Evolutionary conservation across 2,329 filamentous ascomycete species (phyloP).

Genomic region (Plenodomus lindquistii): DNA sequence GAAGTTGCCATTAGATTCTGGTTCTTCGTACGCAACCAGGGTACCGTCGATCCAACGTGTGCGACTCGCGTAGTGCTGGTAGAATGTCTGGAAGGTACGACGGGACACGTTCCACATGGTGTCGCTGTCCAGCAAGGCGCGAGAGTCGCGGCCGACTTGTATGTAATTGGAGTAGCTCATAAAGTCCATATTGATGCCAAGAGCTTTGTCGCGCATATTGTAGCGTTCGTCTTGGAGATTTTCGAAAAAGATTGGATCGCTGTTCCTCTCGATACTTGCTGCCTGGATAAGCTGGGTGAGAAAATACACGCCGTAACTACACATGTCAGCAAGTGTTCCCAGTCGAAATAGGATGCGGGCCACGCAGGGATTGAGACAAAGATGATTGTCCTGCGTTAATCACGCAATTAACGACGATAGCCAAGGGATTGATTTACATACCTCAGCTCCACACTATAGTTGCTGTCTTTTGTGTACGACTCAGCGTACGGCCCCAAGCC

Average conservation of each 20-base stretch:
- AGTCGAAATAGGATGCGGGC: not conserved
- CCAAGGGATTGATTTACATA: not conserved
- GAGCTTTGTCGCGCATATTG: constrained; percentile 24
- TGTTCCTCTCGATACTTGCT: not conserved
- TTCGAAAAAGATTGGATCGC: not conserved
- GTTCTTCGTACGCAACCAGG: constrained; percentile 8
- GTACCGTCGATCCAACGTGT: constrained; percentile 21
- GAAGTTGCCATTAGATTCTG: not conserved
- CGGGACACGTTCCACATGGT: constrained; percentile 15
- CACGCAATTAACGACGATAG: not conserved
- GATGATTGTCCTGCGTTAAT: too few species aligned
- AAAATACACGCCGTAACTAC: not conserved
- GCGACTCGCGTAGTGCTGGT: constrained; percentile 33
- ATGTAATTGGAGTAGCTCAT: constrained; percentile 16
- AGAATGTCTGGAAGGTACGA: constrained; percentile 33
- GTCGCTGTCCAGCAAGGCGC: constrained; percentile 17
- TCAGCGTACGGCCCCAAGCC: not conserved
- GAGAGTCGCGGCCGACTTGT: constrained; percentile 21
- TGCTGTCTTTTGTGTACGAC: not conserved
- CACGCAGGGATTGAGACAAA: too few species aligned
- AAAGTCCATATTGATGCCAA: constrained; percentile 21
- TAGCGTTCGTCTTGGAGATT: constrained; percentile 22
- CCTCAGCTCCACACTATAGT: not conserved
- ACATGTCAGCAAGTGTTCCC: not conserved
- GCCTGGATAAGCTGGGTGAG: not conserved